Conservation (phyloP, 495 filamentous ascomycete species). For the Durotheca rogersii region DNA sequence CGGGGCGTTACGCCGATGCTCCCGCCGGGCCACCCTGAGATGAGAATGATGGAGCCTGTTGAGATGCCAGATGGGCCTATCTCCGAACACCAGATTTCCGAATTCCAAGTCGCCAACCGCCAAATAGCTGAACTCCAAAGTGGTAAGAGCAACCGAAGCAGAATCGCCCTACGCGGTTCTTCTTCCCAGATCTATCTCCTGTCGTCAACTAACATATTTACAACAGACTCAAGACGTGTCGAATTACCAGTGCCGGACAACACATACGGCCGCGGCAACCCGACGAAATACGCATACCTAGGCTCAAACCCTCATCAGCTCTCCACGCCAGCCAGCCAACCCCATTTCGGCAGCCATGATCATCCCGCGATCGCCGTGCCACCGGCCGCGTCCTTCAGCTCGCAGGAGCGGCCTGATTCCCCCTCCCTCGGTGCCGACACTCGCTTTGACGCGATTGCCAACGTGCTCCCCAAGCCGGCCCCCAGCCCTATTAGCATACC, state of each 20-base stretch:
- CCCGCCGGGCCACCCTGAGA: constrained; percentile 8
- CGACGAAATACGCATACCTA: constrained; percentile 34
- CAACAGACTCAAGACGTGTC: constrained; percentile 26
- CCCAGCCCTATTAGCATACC: too few species aligned
- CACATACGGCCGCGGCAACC: constrained; percentile 25
- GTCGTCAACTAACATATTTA: too few species aligned
- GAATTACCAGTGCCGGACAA: constrained; percentile 34
- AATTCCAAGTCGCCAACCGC: too few species aligned
- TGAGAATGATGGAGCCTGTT: constrained; percentile 3
- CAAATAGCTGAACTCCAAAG: constrained; percentile 49
- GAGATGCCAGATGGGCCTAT: constrained; percentile 46
- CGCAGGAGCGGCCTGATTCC: constrained; percentile 31
- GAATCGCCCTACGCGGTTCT: too few species aligned
- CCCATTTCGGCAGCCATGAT: constrained; percentile 13
- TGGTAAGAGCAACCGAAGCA: too few species aligned
- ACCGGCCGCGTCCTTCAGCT: constrained; percentile 4
- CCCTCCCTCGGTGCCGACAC: constrained; percentile 28
- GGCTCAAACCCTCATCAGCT: constrained; percentile 11
- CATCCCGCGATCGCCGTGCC: constrained; percentile 17
- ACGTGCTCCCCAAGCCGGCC: constrained; percentile 19
- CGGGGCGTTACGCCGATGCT: constrained; percentile 20
- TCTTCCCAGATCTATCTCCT: too few species aligned
- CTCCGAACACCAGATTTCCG: too few species aligned
- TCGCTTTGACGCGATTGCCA: constrained; percentile 25
- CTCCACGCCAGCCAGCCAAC: constrained; percentile 16